Percentiles rank a stretch among this genome's conserved stretches.
Conservation (phyloP, 768 basidiomycete genomes). For the Macrocybe gigantea region DNA sequence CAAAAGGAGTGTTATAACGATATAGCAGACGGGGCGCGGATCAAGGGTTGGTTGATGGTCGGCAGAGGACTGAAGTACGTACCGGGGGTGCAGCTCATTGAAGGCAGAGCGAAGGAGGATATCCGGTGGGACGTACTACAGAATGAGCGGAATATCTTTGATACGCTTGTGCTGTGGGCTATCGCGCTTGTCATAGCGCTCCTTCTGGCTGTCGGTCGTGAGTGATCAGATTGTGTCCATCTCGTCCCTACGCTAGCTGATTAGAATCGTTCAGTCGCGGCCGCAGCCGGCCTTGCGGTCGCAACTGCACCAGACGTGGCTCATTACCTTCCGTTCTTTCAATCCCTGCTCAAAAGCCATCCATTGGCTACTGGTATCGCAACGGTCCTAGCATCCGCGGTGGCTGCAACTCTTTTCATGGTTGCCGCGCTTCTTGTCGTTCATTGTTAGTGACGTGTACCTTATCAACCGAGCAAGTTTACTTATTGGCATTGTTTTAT, state of each 20-base stretch:
- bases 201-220: slow-evolving; percentile 54
- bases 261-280: slow-evolving; percentile 46
- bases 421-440: slow-evolving; percentile 45
- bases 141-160: slow-evolving; percentile 41
- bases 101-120: slow-evolving; percentile 79
- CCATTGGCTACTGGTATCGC: slow-evolving; percentile 57
- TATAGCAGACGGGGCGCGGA: slow-evolving; percentile 62
- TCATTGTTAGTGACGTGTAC: slow-evolving; percentile 41
- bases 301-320: slow-evolving; percentile 68
- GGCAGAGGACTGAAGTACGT: slow-evolving; percentile 63
- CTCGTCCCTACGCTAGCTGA: slow-evolving; percentile 1
- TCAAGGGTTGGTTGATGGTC: slow-evolving; percentile 76
- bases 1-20: slow-evolving; percentile 65
- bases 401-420: slow-evolving; percentile 56
- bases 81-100: slow-evolving; percentile 62
- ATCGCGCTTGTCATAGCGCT: slow-evolving; percentile 43
- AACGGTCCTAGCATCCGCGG: slow-evolving; percentile 61
- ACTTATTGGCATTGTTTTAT: slow-evolving; percentile 6
- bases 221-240: slow-evolving; percentile 22
- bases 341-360: slow-evolving; percentile 41
- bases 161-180: slow-evolving; percentile 51
- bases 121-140: slow-evolving; percentile 77
- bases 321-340: slow-evolving; percentile 64
- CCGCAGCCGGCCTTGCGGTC: slow-evolving; percentile 61
- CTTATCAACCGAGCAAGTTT: background rate